These are phyloP conservation scores for Polyporus tsugae DNA, from an alignment of 1,284 basidiomycete species.

Conservation along the genomic window DNA sequence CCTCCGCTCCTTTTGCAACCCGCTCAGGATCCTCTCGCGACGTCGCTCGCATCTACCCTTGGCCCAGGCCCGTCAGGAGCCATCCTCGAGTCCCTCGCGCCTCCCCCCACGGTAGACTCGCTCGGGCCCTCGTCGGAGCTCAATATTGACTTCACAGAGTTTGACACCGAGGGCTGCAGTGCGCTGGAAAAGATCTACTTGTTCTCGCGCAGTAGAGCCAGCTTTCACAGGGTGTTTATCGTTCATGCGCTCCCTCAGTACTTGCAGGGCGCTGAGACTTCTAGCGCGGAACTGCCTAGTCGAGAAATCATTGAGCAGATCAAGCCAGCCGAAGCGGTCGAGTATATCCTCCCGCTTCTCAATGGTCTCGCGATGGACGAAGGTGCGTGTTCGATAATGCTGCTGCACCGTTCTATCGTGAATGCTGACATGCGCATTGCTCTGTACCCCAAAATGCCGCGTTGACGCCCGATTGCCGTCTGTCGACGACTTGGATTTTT, in stretches of 20 bases:
- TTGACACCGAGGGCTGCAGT: constrained; percentile 81
- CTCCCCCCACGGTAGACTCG: constrained; percentile 25
- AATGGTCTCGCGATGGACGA: constrained; percentile 89
- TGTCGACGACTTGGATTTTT: constrained; percentile 19
- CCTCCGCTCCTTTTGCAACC: constrained; percentile 32
- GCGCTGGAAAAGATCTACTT: constrained; percentile 95
- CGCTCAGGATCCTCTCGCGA: constrained; percentile 21
- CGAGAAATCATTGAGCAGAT: constrained; percentile 58
- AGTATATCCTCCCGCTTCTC: constrained; percentile 93
- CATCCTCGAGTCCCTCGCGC: constrained; percentile 17
- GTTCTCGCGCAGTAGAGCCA: constrained; percentile 86
- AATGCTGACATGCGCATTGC: constrained; percentile 23
- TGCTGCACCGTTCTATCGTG: constrained; percentile 21
- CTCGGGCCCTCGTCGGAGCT: constrained; percentile 24
- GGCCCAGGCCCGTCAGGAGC: constrained; percentile 12
- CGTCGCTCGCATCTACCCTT: constrained; percentile 4
- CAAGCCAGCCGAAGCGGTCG: constrained; percentile 88
- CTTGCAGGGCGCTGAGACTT: constrained; percentile 33
- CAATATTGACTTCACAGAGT: constrained; percentile 43
- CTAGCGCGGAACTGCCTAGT: constrained; percentile 57
- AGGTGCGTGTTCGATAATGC: constrained; percentile 56
- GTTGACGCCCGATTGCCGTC: constrained; percentile 24
- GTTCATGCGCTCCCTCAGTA: constrained; percentile 73
- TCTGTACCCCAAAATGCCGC: constrained; percentile 14
- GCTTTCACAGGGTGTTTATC: constrained; percentile 89